Conservation (phyloP, 139 green algal genomes). For the Pseudopediastrum boryanum region DNA sequence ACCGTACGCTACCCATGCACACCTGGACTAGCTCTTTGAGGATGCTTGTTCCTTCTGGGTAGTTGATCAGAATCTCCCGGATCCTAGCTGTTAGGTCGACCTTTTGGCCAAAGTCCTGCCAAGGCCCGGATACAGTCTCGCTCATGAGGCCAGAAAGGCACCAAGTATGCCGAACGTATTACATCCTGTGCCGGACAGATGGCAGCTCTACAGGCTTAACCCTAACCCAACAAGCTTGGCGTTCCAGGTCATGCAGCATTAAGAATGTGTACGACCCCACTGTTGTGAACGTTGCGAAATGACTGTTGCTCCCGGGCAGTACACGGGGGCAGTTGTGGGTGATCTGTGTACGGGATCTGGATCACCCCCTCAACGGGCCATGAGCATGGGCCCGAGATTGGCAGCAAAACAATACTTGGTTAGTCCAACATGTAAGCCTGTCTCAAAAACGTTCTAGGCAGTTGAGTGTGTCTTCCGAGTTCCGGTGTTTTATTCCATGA, state of each 20-base stretch:
- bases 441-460: background rate
- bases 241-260: background rate
- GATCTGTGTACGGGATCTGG: no score
- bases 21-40: conserved; percentile 82
- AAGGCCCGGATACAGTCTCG: conserved; percentile 7
- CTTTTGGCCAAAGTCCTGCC: conserved; percentile 67
- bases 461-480: background rate
- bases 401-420: background rate
- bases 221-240: background rate
- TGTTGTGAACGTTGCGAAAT: no score
- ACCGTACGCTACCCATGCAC: background rate
- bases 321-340: no score
- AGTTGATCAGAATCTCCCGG: conserved; percentile 76
- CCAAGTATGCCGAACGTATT: background rate
- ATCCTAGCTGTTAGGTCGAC: conserved; percentile 77
- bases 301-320: no score
- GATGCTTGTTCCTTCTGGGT: conserved; percentile 77
- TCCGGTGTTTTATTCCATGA: no score
- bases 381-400: no score
- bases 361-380: no score
- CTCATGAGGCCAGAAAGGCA: background rate
- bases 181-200: background rate
- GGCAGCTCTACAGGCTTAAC: background rate
- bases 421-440: background rate
- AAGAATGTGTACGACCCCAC: no score